Conservation (phyloP, 148 eudicot genomes). For the Diospyros lotus region DNA sequence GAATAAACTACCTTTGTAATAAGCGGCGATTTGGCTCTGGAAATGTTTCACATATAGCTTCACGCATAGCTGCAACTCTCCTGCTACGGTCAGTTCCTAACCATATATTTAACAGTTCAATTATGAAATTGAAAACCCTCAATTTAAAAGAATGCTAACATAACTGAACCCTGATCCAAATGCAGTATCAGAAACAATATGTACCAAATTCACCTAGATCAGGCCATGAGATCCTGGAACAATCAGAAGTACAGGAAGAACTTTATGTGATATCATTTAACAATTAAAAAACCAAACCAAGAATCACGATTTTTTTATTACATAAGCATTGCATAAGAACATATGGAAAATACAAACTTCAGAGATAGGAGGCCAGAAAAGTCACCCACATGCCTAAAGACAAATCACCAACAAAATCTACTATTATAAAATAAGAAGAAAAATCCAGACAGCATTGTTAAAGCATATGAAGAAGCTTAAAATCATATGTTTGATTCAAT, state of each 20-base stretch:
- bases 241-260: background rate
- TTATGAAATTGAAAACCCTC: background rate
- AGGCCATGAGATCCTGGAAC: background rate
- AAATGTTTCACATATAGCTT: constrained; percentile 87
- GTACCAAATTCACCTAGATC: background rate
- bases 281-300: no score
- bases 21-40: constrained; percentile 96
- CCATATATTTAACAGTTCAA: background rate
- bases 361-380: no score
- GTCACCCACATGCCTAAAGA: no score
- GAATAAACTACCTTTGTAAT: constrained; percentile 64
- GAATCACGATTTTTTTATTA: no score
- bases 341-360: no score
- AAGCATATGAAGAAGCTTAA: no score
- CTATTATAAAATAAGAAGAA: no score
- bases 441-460: no score
- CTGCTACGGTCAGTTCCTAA: constrained; percentile 78
- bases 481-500: no score
- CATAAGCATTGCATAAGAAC: no score
- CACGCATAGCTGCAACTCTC: constrained; percentile 75
- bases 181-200: background rate
- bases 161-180: background rate
- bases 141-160: background rate
- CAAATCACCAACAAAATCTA: no score
- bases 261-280: background rate